Evolutionary conservation across 1,284 basidiomycete genomes (phyloP), one percentile per base, ranked within the genome.

Genomic region (Moesziomyces sp.): DNA sequence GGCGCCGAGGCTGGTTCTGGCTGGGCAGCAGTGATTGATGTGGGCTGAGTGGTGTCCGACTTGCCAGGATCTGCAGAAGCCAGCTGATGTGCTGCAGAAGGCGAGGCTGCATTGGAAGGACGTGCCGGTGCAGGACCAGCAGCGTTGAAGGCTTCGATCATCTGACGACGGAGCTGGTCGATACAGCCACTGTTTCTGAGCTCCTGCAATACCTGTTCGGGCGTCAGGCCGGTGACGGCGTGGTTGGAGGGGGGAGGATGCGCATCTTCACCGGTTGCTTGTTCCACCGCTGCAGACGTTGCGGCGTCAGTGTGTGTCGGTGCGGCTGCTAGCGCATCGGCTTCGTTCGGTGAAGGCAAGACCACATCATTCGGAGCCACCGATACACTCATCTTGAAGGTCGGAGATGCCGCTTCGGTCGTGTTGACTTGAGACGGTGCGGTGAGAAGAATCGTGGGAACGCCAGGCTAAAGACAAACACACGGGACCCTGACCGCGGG

Each of bases 181-280:
- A 73, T 35, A 21, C 60, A 67, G 0, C 70, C 70, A 18, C 52
- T 55, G n/a, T 53, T 64, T 19, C 60, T 59, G 24, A 73, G 60
- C 64, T 73, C 70, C 19, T 67, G 53, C 1, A 68, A 6, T 23
- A 73, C 57, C 35, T 67, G 59, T 0, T 73, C 60, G 3, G 70
- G 70, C 4, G 70, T 67, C 48, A 73, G n/a, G 0, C 63, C 59
- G 2, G 60, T 68, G 3, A 57, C 24, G 1, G 46, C 33, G 3
- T 53, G 24, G 6, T 23, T 10, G 47, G 24, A 26, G 24, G 26
- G 26, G 26, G 26, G 26, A 28, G 6, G 26, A 28, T 7, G 5
- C 13, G 30, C 30, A 13, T 33, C 30, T 13, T 13, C 10, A 5
- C 9, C 13, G 30, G 30, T 2, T 4, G 10, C 13, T 4, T 33